Conservation (phyloP, 129 eudicot species). For the Apium graveolens region DNA sequence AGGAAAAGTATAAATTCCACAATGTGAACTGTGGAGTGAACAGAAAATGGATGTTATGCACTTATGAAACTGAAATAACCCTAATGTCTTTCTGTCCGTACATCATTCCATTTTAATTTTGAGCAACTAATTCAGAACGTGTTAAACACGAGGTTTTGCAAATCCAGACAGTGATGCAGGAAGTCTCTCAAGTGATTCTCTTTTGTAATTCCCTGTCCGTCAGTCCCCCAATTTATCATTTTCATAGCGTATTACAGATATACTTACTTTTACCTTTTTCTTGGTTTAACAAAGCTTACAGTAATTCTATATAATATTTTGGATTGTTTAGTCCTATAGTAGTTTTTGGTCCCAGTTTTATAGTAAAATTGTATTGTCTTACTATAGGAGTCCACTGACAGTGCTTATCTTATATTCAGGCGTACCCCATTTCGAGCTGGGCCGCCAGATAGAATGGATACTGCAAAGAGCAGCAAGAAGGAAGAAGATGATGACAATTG, state of each 20-base stretch:
- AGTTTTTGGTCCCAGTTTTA: not conserved
- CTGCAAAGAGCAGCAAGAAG: slow-evolving; percentile 31
- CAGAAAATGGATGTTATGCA: not conserved
- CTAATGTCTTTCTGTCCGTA: not conserved
- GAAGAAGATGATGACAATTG: slow-evolving; percentile 70
- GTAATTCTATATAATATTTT: not conserved
- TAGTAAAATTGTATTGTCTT: not conserved
- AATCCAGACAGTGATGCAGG: not conserved
- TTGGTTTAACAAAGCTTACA: not conserved
- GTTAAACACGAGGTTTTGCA: not conserved
- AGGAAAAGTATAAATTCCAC: not conserved
- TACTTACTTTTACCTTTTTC: not conserved
- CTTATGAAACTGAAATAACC: not conserved
- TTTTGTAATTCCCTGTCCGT: no score
- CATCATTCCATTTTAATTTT: not conserved
- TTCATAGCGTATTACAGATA: no score
- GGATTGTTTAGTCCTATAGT: not conserved
- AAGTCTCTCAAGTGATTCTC: no score
- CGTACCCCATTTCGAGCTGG: slow-evolving; percentile 41
- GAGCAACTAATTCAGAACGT: no score
- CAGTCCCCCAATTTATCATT: no score
- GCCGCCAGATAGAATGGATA: slow-evolving; percentile 34
- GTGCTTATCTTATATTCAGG: slow-evolving; percentile 24
- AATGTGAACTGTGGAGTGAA: not conserved
- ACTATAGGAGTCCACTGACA: not conserved